Evolutionary conservation across 129 eudicot species (phyloP).

Genomic region (Flaveria linearis): DNA sequence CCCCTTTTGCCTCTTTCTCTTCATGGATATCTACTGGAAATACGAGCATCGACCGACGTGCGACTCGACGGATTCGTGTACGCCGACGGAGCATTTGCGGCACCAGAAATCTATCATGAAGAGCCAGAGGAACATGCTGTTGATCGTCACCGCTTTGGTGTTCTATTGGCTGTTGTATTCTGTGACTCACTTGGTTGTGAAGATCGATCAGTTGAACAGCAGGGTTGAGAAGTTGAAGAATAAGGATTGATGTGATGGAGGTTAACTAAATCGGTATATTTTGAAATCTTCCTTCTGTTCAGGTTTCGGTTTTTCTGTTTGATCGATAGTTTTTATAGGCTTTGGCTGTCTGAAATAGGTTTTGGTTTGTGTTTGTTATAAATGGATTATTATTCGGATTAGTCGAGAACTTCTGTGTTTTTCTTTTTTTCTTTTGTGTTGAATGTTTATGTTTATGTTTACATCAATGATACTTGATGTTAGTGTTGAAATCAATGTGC

Average conservation of each 20-base stretch:
- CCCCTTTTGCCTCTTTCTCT: conserved; percentile 72
- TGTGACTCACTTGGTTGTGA: conserved; percentile 54
- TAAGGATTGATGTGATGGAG: conserved; percentile 19
- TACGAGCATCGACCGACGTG: conserved; percentile 72
- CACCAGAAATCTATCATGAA: conserved; percentile 86
- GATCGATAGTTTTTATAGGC: neutral
- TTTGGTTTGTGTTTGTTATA: neutral
- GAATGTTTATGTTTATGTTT: neutral
- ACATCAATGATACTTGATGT: neutral
- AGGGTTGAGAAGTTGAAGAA: conserved; percentile 64
- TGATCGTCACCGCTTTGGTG: conserved; percentile 64
- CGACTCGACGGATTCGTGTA: conserved; percentile 49
- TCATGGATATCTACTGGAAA: conserved; percentile 86
- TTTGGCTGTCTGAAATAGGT: neutral
- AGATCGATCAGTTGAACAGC: conserved; percentile 53
- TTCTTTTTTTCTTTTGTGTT: too few relatives aligned
- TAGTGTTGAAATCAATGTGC: neutral
- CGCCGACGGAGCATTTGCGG: conserved; percentile 59
- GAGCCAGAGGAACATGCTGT: conserved; percentile 66
- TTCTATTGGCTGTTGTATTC: conserved; percentile 77
- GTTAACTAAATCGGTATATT: too few relatives aligned
- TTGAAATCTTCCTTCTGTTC: neutral
- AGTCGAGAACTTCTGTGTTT: neutral
- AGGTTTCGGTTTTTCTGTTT: neutral
- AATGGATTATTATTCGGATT: conserved; percentile 26